Evolutionary conservation across 176 grass and related monocot species (phyloP).

Genomic region (Juncus inflexus): DNA sequence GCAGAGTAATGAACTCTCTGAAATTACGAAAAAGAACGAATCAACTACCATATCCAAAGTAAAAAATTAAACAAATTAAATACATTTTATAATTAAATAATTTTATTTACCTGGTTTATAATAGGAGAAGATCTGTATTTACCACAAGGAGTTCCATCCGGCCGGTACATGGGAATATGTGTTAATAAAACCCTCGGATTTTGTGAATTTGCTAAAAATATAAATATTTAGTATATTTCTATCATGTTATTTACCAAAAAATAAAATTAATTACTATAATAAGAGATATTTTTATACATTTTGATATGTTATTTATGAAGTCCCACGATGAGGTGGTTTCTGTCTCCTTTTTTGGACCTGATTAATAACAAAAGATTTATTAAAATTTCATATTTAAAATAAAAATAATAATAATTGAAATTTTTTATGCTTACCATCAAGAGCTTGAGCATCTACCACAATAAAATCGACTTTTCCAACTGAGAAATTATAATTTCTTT

Average conservation of each 20-base stretch:
- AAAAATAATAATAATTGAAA: slow-evolving; percentile 18
- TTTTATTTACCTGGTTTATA: slow-evolving; percentile 74
- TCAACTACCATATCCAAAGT: slow-evolving; percentile 18
- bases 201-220: slow-evolving; percentile 45
- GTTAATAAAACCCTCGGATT: slow-evolving; percentile 83
- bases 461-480: slow-evolving; percentile 69
- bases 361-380: slow-evolving; percentile 30
- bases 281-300: slow-evolving; percentile 41
- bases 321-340: slow-evolving; percentile 83
- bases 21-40: slow-evolving; percentile 35
- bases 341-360: slow-evolving; percentile 64
- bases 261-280: slow-evolving; percentile 26
- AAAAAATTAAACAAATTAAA: slow-evolving; percentile 22
- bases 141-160: slow-evolving; percentile 68
- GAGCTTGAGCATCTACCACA: slow-evolving; percentile 94
- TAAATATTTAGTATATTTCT: slow-evolving; percentile 25
- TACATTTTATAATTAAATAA: background rate
- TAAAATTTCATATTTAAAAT: slow-evolving; percentile 16
- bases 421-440: slow-evolving; percentile 64
- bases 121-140: slow-evolving; percentile 76
- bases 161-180: slow-evolving; percentile 89
- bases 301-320: slow-evolving; percentile 59
- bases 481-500: slow-evolving; percentile 81
- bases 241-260: slow-evolving; percentile 3
- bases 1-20: slow-evolving; percentile 69